Base-by-base conservation (phyloP, 495 filamentous ascomycete genomes). In the Penicillium canariense region DNA sequence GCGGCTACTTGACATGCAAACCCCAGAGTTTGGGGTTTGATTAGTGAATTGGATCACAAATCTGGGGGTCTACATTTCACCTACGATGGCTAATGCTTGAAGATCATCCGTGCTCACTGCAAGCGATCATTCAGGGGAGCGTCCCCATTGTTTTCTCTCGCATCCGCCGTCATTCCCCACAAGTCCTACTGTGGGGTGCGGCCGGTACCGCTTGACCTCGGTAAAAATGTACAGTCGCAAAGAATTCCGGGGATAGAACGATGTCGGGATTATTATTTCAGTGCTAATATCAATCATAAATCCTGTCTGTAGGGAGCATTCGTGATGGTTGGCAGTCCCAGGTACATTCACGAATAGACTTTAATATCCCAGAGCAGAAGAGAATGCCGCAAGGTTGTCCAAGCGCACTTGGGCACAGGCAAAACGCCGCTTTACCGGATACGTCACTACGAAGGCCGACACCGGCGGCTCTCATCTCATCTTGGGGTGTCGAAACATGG, bases 1-100 rank as follows among this genome's bases (percentile, higher is more conserved):
- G 43, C 26, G 43, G 43, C 43, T 30, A 30, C 43, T 46, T 30
- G 43, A 25, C 43, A 1, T 46, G 43, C 43, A 46, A 30, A 44
- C 3, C 43, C 43, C 26, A 3, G n/a, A 11, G 25, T 46, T 30
- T 1, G 6, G 5, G 20, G n/a, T 28, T 28, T 7, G 20, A 25
- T 42, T 23, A 25, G 12, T 12, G 38, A 42, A 42, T 42, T 9
- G n/a, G 4, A 23, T 14, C 3, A 18, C 4, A 7, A 22, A n/a
- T 25, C 11, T 23, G 1, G 25, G 0, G 4, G 8, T 42, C 38
- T n/a, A 42, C 38, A 14, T 42, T 25, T 25, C 8, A 23, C 20
- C 4, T 14, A 25, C 20, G n/a, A 12, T 25, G n/a, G 11, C n/a
- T 4, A 23, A 42, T 25, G 38, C 38, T 42, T 42, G 10, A 12